These are phyloP conservation scores for Testicularia cyperi DNA, from an alignment of 1,284 basidiomycete species.

Conservation along the genomic window DNA sequence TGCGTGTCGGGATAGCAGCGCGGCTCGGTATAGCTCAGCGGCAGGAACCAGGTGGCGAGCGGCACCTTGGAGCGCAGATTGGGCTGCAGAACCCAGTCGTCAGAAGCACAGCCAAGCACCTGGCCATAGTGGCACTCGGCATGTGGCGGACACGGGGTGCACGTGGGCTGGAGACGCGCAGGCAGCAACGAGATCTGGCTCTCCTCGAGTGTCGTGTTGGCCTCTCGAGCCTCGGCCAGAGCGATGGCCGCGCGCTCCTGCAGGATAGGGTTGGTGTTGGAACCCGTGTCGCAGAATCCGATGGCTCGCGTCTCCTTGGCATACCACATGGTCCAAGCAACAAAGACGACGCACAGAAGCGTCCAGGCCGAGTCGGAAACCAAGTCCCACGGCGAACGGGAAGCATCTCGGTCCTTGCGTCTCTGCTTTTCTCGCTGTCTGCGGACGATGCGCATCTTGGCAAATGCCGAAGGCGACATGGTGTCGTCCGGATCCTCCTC, in stretches of 20 bases:
- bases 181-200: slow-evolving; percentile 26
- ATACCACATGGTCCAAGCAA: slow-evolving; percentile 39
- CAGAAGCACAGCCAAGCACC: slow-evolving; percentile 32
- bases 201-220: slow-evolving; percentile 28
- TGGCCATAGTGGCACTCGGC: slow-evolving; percentile 38
- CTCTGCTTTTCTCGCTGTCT: slow-evolving; percentile 23
- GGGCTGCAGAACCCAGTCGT: slow-evolving; percentile 46
- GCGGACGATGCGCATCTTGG: slow-evolving; percentile 22
- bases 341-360: slow-evolving; percentile 2
- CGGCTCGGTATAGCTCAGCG: slow-evolving; percentile 25
- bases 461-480: slow-evolving; percentile 23
- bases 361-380: slow-evolving; percentile 2
- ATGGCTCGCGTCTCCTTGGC: slow-evolving; percentile 37
- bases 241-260: slow-evolving; percentile 18
- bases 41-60: slow-evolving; percentile 21
- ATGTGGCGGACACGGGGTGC: slow-evolving; percentile 51
- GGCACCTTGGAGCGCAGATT: slow-evolving; percentile 38
- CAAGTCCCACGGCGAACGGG: slow-evolving; percentile 3
- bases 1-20: slow-evolving; percentile 52
- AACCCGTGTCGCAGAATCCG: slow-evolving; percentile 49
- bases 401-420: slow-evolving; percentile 1
- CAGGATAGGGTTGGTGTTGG: slow-evolving; percentile 29
- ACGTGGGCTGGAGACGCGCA: slow-evolving; percentile 24
- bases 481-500: slow-evolving; percentile 19
- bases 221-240: slow-evolving; percentile 15